Percentiles rank a stretch among this genome's conserved stretches.
Evolutionary conservation across 1,284 basidiomycete species (phyloP).

Genomic region (Irpex lacteus): DNA sequence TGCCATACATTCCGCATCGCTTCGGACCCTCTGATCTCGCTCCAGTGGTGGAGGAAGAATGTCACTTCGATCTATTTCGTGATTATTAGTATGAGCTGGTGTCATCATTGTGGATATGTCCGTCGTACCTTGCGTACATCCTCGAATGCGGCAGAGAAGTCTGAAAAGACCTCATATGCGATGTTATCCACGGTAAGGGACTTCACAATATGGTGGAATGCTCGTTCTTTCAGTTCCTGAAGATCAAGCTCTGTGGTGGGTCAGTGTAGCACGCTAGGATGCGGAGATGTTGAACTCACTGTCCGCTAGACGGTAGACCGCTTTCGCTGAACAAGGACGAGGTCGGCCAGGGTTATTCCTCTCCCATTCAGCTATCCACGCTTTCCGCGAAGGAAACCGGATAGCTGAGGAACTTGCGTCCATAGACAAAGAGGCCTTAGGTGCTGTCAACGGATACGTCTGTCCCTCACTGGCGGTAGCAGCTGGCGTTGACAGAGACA

Average conservation of each 20-base stretch:
- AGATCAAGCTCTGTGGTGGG: slow-evolving; percentile 63
- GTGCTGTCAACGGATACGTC: slow-evolving; percentile 25
- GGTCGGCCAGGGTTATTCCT: slow-evolving; percentile 57
- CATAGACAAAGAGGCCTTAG: slow-evolving; percentile 17
- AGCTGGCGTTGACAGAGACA: slow-evolving; percentile 16
- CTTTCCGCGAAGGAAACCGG: slow-evolving; percentile 43
- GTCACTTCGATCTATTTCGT: slow-evolving; percentile 60
- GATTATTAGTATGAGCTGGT: neutral
- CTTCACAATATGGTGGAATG: slow-evolving; percentile 74
- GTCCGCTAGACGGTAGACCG: slow-evolving; percentile 85
- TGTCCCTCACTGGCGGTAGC: slow-evolving; percentile 32
- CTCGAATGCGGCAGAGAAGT: slow-evolving; percentile 79
- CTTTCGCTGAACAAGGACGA: slow-evolving; percentile 84
- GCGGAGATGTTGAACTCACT: slow-evolving; percentile 40
- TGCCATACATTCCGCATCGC: slow-evolving; percentile 84
- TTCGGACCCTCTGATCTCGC: slow-evolving; percentile 74
- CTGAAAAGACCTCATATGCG: slow-evolving; percentile 83
- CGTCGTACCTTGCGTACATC: slow-evolving; percentile 35
- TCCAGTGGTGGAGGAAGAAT: slow-evolving; percentile 67
- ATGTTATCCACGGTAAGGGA: slow-evolving; percentile 79
- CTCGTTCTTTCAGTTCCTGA: slow-evolving; percentile 64
- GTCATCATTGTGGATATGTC: neutral
- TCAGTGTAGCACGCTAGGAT: neutral
- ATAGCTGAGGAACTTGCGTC: slow-evolving; percentile 14
- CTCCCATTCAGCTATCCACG: slow-evolving; percentile 70